These are phyloP conservation scores for Anacardium occidentale DNA, from an alignment of 345 rosid species.

Conservation along the genomic window DNA sequence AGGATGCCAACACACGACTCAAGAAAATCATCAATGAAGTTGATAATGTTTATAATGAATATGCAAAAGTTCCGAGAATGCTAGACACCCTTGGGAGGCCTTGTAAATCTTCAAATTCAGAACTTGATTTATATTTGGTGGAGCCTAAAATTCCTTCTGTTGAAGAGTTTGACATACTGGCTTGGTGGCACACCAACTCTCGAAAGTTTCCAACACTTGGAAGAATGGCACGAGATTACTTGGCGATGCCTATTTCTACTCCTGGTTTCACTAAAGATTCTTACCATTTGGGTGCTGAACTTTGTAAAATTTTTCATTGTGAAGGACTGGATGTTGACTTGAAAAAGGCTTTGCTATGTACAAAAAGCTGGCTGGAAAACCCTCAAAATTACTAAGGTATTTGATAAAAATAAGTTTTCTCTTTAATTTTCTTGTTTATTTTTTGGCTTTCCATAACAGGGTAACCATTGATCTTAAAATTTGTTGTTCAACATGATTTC, in stretches of 20 bases:
- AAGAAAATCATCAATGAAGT: neutral
- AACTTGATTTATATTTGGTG: neutral
- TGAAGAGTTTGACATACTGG: constrained; percentile 6
- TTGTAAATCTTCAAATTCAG: neutral
- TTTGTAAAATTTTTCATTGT: neutral
- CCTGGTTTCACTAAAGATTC: neutral
- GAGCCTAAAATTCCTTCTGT: neutral
- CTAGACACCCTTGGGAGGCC: neutral
- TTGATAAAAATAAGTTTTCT: too few relatives aligned
- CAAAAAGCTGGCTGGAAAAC: neutral
- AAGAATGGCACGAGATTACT: constrained; percentile 17
- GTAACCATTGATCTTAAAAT: too few relatives aligned
- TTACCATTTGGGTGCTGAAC: neutral
- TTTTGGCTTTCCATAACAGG: too few relatives aligned
- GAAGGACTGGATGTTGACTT: neutral
- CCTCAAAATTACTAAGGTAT: neutral
- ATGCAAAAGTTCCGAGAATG: neutral
- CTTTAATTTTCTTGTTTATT: too few relatives aligned
- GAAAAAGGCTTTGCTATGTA: neutral
- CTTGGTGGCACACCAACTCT: constrained; percentile 18
- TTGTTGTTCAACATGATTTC: too few relatives aligned
- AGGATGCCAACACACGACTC: neutral
- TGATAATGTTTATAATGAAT: neutral
- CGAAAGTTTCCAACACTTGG: constrained; percentile 2
- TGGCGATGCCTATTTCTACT: neutral